Conservation (phyloP, 169 alveolate genomes). For the Plasmodium coatneyi region DNA sequence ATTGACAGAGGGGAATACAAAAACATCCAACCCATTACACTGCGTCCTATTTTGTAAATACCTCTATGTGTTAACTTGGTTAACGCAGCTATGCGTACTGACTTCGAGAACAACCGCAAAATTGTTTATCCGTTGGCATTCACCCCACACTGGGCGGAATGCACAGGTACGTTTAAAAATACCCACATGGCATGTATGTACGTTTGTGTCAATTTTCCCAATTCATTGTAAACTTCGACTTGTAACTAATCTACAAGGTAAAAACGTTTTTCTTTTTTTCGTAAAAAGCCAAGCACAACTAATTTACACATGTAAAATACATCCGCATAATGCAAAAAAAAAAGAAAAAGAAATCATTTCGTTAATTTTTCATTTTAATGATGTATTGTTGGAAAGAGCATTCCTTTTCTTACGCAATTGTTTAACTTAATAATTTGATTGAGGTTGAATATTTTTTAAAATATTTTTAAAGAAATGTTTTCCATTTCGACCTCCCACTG, state of each 20-base stretch:
- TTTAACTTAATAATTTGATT: neutral
- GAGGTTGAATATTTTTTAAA: neutral
- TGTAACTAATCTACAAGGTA: neutral
- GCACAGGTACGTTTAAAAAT: neutral
- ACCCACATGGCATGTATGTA: neutral
- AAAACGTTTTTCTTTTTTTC: neutral
- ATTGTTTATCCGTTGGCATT: neutral
- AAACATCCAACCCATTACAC: neutral
- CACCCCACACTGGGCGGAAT: neutral
- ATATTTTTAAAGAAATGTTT: neutral
- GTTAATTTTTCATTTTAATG: neutral
- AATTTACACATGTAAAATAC: neutral
- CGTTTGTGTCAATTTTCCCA: neutral
- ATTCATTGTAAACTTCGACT: neutral
- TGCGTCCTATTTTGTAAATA: neutral
- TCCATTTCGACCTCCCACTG: neutral
- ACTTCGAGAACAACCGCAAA: neutral
- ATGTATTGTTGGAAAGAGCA: neutral
- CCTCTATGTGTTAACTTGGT: neutral
- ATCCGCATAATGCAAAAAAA: neutral
- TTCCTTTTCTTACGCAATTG: neutral
- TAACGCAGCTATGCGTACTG: neutral
- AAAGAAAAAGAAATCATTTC: neutral
- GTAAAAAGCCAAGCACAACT: neutral
- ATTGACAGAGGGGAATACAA: neutral